These are phyloP conservation scores for Daedaleopsis sinensis DNA, from an alignment of 768 basidiomycete genomes.

Conservation along the genomic window DNA sequence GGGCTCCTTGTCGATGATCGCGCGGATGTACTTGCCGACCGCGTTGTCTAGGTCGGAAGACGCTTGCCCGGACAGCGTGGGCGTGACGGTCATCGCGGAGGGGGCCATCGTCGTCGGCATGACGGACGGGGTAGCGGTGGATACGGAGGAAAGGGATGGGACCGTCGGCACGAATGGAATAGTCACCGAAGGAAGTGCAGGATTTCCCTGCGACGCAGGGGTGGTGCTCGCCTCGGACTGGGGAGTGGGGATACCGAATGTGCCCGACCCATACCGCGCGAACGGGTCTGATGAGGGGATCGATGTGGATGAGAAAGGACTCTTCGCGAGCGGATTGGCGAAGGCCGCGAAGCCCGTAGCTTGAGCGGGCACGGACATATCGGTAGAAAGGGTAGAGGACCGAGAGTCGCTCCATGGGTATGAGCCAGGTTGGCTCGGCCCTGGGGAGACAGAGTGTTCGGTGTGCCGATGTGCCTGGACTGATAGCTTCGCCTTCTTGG, in stretches of 20 bases:
- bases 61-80: conserved; percentile 29
- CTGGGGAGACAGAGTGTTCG: conserved; percentile 4
- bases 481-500: conserved; percentile 15
- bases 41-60: conserved; percentile 39
- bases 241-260: conserved; percentile 1
- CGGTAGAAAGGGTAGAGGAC: not conserved
- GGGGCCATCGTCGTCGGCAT: conserved; percentile 13
- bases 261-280: conserved; percentile 4
- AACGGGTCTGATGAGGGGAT: conserved; percentile 7
- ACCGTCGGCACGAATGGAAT: not conserved
- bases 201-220: not conserved
- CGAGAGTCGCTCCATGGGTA: conserved; percentile 12
- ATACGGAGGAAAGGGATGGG: conserved; percentile 15
- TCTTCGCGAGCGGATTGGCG: not conserved
- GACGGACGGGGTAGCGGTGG: not conserved
- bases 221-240: not conserved
- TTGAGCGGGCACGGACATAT: not conserved
- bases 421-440: not conserved
- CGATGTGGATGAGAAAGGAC: not conserved
- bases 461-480: not conserved
- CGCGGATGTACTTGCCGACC: conserved; percentile 47
- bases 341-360: conserved; percentile 1
- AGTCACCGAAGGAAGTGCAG: not conserved
- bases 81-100: conserved; percentile 9
- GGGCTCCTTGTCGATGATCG: conserved; percentile 45